Percentiles rank a stretch among this genome's conserved stretches.
Conservation (phyloP, 768 basidiomycete species). For the Boletales sp. region DNA sequence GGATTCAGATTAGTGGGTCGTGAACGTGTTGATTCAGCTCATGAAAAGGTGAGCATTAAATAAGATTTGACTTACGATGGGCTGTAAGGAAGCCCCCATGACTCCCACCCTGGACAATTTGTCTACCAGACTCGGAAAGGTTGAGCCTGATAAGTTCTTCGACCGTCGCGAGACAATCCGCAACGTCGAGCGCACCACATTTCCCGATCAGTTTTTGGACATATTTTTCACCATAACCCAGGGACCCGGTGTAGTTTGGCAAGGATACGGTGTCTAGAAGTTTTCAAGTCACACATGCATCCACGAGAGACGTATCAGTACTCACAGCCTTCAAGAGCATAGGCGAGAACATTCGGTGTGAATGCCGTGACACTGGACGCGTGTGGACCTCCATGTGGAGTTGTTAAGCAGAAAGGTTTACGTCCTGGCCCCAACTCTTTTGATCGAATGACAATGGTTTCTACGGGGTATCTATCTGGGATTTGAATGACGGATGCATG, state of each 20-base stretch:
- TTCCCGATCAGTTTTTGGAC: constrained; percentile 51
- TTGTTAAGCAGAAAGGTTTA: constrained; percentile 45
- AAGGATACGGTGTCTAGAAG: constrained; percentile 51
- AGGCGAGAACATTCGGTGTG: constrained; percentile 37
- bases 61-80: constrained; percentile 43
- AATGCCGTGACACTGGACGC: constrained; percentile 46
- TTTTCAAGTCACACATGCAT: background rate
- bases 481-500: constrained; percentile 45
- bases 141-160: constrained; percentile 48
- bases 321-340: constrained; percentile 63
- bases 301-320: background rate
- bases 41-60: too few species aligned
- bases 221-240: constrained; percentile 63
- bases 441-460: constrained; percentile 51
- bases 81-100: constrained; percentile 67
- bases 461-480: constrained; percentile 46
- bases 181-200: constrained; percentile 64
- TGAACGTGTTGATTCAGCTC: background rate
- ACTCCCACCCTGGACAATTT: constrained; percentile 60
- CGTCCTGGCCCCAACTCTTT: constrained; percentile 12
- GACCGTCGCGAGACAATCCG: constrained; percentile 57
- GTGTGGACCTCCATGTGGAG: constrained; percentile 67
- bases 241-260: constrained; percentile 67
- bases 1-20: too few species aligned
- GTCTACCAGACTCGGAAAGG: constrained; percentile 48